phyloP scores from a whole-genome alignment of 2,329 filamentous ascomycete genomes.

The Calonectria hongkongensis region DNA sequence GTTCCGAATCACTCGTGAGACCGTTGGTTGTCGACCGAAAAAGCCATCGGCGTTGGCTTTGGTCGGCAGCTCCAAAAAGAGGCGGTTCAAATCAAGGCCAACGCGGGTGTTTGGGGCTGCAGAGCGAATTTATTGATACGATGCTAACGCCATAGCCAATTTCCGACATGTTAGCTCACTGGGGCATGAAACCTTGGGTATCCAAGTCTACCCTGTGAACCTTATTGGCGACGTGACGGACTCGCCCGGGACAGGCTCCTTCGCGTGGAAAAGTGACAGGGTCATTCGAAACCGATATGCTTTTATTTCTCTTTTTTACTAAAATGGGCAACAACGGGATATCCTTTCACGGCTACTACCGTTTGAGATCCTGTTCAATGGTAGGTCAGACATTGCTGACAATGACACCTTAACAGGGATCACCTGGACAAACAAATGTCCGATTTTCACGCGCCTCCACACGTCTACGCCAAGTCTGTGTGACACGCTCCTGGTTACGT shows the following conservation, averaged over 20 bases:
- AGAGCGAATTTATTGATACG: background rate
- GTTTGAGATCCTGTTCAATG: too few species aligned
- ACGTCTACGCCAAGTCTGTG: too few species aligned
- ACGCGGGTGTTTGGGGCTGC: background rate
- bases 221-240: background rate
- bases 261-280: too few species aligned
- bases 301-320: too few species aligned
- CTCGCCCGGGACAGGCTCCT: background rate
- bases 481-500: too few species aligned
- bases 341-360: too few species aligned
- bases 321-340: too few species aligned
- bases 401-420: too few species aligned
- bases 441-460: too few species aligned
- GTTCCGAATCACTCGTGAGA: background rate
- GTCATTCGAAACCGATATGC: too few species aligned
- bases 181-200: background rate
- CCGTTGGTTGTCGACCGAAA: background rate
- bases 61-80: conserved; percentile 9
- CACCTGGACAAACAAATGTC: too few species aligned
- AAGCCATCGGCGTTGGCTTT: conserved; percentile 11
- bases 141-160: background rate
- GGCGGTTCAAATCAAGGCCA: background rate
- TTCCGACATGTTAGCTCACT: background rate
- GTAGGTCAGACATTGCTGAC: too few species aligned
- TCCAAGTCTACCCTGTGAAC: background rate